A percentile compares a stretch with the other conserved stretches of the same genome.
These are phyloP conservation scores for Ophiostoma piceae DNA, from an alignment of 2,329 filamentous ascomycete species.

Conservation along the genomic window DNA sequence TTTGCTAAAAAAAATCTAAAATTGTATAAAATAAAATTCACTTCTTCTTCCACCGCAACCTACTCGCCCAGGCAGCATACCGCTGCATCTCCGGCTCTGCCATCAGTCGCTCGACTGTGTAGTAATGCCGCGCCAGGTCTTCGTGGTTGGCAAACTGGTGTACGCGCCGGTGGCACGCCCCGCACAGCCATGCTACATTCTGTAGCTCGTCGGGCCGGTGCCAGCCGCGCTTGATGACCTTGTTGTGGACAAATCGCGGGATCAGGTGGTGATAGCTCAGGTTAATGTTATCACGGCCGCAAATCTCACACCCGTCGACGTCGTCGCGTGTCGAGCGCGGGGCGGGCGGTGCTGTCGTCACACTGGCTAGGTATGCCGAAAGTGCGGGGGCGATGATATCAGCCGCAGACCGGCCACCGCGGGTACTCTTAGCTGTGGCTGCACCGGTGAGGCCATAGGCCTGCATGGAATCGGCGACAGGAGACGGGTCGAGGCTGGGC, in stretches of 20 bases:
- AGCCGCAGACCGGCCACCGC: constrained; percentile 38
- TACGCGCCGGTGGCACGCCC: constrained; percentile 78
- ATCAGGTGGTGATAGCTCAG: constrained; percentile 83
- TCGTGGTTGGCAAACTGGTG: constrained; percentile 71
- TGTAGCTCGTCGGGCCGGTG: constrained; percentile 68
- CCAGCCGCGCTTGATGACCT: constrained; percentile 73
- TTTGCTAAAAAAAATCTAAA: too few relatives aligned
- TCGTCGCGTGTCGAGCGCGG: constrained; percentile 52
- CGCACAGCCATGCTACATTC: constrained; percentile 80
- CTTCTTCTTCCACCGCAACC: constrained; percentile 65
- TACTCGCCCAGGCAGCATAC: constrained; percentile 68
- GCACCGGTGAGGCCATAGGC: constrained; percentile 53
- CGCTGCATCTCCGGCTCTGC: constrained; percentile 64
- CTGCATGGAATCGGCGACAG: constrained; percentile 60
- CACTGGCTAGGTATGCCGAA: constrained; percentile 54
- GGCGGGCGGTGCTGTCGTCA: constrained; percentile 58
- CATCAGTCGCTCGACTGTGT: constrained; percentile 65
- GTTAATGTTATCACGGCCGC: constrained; percentile 66
- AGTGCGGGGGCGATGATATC: constrained; percentile 61
- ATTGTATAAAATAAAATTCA: too few relatives aligned
- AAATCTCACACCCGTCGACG: constrained; percentile 65
- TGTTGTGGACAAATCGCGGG: constrained; percentile 69
- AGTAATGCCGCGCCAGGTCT: constrained; percentile 67
- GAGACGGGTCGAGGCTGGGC: constrained; percentile 48
- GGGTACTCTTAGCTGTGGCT: constrained; percentile 37